A percentile compares a stretch with the other conserved stretches of the same genome.
Evolutionary conservation across 1,284 basidiomycete genomes (phyloP).

Genomic region (Exobasidium cylindrosporum): DNA sequence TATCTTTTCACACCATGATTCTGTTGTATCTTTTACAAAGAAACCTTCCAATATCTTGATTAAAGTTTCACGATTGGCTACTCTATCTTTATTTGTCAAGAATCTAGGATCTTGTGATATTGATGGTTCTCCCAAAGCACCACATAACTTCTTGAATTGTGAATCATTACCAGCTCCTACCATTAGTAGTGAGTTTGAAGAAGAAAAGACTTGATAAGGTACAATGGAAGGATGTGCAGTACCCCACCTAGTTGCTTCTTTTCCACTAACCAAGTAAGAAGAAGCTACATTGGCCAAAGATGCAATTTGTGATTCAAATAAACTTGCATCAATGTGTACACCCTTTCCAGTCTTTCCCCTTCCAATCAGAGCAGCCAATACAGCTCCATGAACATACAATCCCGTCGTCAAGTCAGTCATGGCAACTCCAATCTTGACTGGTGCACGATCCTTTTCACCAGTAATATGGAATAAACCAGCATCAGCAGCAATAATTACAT

Average conservation of each 20-base stretch:
- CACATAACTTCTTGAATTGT: conserved; percentile 62
- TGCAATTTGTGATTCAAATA: conserved; percentile 71
- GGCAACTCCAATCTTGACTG: conserved; percentile 74
- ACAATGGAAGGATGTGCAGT: conserved; percentile 69
- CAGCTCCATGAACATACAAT: conserved; percentile 86
- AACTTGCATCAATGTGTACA: conserved; percentile 78
- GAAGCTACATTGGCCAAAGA: conserved; percentile 85
- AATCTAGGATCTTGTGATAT: conserved; percentile 21
- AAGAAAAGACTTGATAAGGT: conserved; percentile 64
- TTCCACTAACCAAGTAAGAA: conserved; percentile 75
- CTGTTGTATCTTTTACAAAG: conserved; percentile 25
- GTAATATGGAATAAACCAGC: conserved; percentile 60
- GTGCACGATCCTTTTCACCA: conserved; percentile 80
- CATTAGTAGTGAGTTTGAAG: conserved; percentile 85
- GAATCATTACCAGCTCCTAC: conserved; percentile 86
- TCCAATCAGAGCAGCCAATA: conserved; percentile 83
- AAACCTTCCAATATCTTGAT: conserved; percentile 69
- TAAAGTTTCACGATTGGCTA: conserved; percentile 71
- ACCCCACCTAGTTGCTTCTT: conserved; percentile 82
- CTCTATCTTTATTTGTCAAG: conserved; percentile 67
- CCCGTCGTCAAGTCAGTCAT: conserved; percentile 88
- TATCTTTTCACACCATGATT: conserved; percentile 32
- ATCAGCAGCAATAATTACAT: conserved; percentile 49
- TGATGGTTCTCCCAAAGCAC: conserved; percentile 22
- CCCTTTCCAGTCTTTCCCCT: conserved; percentile 80